phyloP scores from a whole-genome alignment of 2,329 filamentous ascomycete species.

The Davidsoniella virescens region DNA sequence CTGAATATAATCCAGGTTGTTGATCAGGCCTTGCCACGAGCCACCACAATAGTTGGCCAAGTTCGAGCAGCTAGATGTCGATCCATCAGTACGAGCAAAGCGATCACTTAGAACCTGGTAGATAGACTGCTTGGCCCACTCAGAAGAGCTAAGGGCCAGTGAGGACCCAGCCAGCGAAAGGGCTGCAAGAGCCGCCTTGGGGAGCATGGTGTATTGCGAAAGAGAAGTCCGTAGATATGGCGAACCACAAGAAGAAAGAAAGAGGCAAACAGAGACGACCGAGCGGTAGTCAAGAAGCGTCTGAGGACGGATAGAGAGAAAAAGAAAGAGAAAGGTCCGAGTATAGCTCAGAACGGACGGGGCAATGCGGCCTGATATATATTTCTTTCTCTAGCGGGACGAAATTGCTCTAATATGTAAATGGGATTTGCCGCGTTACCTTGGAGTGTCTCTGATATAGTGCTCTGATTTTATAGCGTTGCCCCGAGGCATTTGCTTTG shows the following conservation, averaged over 20 bases:
- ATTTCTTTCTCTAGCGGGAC: no score
- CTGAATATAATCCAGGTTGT: slow-evolving; percentile 34
- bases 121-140: slow-evolving; percentile 27
- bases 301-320: neutral
- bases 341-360: no score
- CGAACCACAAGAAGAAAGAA: neutral
- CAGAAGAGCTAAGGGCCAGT: slow-evolving; percentile 17
- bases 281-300: neutral
- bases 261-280: neutral
- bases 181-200: neutral
- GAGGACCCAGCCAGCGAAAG: slow-evolving; percentile 1
- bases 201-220: neutral
- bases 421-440: no score
- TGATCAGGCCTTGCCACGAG: slow-evolving; percentile 31
- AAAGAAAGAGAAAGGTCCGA: neutral
- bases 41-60: slow-evolving; percentile 31
- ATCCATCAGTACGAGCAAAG: slow-evolving; percentile 24
- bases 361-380: no score
- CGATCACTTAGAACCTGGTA: slow-evolving; percentile 31
- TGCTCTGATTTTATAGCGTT: no score
- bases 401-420: no score
- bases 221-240: neutral
- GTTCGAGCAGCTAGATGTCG: slow-evolving; percentile 20
- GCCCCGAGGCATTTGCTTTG: no score
- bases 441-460: no score